Base-by-base conservation (phyloP, 75 land plant genomes). In the Sequoia sempervirens region DNA sequence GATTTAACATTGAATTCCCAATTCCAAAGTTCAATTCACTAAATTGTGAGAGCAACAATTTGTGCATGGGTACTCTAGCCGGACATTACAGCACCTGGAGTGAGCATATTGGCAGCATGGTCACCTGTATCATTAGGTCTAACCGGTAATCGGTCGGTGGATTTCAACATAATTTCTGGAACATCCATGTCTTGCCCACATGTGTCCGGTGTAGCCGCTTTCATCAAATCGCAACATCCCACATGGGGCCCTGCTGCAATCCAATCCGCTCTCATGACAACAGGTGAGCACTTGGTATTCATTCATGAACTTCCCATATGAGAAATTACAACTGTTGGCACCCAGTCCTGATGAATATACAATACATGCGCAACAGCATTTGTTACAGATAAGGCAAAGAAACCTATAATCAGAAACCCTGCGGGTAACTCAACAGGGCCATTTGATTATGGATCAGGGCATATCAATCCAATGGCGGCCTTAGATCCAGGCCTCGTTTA, bases 371-470 rank as follows among this genome's bases (percentile, higher is more conserved):
- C 50, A 46, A 8, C 50, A 46, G 50, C 50, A 46, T 46, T 46
- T 46, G 50, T 46, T 10, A 46, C 50, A 46, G 50, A 46, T 46
- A 46, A 8, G 12, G 11, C 50, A 10, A 46, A 46, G 8, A 46
- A 9, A 9, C 50, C 50, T 7, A 46, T 46, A 46, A 0, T 46
- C 50, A 46, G 11, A 46, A 46, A 9, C 50, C 50, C 50, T 46
- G 11, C 1, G 0, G 50, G 50, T 0, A 46, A 46, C 50, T 6
- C 7, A 8, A 46, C 50, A 46, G 50, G 50, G 50, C 50, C 50
- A 10, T 92, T 92, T 75, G 90, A 91, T 53, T 79, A 84, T 38
- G 92, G 92, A 54, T 89, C 90, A 15, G 92, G 92, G 56, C 90
- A 87, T 79, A 82, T 88, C 50, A 10, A 46, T 10, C 50, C 50